Conservation (phyloP, 306 rosid species). For the Fagus sylvatica region DNA sequence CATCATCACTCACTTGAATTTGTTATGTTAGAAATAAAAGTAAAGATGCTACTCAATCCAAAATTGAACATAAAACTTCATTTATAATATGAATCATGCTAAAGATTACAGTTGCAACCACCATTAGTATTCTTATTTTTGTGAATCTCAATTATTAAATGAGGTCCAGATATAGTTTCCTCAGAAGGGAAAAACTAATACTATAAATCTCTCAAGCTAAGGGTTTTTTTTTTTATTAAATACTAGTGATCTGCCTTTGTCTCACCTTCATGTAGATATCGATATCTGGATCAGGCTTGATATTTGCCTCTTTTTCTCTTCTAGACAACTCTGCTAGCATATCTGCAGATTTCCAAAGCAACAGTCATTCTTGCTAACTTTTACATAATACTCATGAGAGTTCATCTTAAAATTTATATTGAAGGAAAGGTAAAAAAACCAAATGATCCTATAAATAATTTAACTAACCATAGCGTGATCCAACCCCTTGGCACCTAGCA, state of each 20-base stretch:
- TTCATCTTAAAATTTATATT: neutral
- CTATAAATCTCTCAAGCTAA: neutral
- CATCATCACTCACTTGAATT: conserved; percentile 15
- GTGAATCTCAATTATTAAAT: neutral
- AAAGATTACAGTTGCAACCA: neutral
- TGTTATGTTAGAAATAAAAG: neutral
- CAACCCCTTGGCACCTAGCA: conserved; percentile 62
- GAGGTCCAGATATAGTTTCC: neutral
- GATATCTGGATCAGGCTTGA: conserved; percentile 46
- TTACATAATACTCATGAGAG: neutral
- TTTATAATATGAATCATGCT: neutral
- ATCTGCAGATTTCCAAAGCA: conserved; percentile 24
- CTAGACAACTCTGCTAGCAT: conserved; percentile 46
- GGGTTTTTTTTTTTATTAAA: neutral
- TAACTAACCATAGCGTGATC: conserved; percentile 52
- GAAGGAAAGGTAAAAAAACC: neutral
- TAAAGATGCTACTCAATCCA: neutral
- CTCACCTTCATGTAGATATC: conserved; percentile 52
- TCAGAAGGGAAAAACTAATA: neutral
- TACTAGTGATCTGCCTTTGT: neutral
- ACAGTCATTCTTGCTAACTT: neutral
- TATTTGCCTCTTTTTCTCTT: conserved; percentile 45
- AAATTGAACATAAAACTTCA: neutral
- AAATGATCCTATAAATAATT: neutral
- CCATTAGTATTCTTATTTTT: neutral